Base-by-base conservation (phyloP, 352 stramenopile species). In the Aphanomyces invadans region DNA sequence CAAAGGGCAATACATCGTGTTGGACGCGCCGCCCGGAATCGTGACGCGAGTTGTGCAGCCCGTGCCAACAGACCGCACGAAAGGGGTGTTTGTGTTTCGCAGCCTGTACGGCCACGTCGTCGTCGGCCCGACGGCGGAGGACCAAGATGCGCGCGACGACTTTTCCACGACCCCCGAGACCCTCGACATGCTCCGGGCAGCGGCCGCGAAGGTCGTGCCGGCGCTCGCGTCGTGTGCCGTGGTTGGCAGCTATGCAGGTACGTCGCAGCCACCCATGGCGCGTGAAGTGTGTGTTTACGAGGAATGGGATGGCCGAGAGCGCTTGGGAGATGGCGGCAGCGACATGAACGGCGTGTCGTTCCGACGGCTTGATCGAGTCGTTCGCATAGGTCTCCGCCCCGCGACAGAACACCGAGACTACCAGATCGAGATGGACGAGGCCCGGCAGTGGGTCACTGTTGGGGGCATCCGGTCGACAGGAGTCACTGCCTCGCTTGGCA, bases 11-110 rank as follows among this genome's bases (percentile, higher is more conserved):
- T 87, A 83, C 66, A 65, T 74, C 36, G 62, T 88, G 1, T 85
- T 77, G 46, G 60, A 71, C n/a, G 45, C 74, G 21, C 48, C 17
- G 7, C 2, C 10, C 17, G 1, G 9, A 2, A 2, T 46, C 28
- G 68, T 71, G 4, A 29, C 23, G 1, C 74, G 78, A 53, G 70
- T 62, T 7, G 75, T 89, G 31, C 78, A 89, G 70, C 80, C 80
- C 28, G 67, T 87, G 12, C 76, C 79, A 53, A 80, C 76, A n/a
- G 70, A 85, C 53, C 62, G 68, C n/a, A 88, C 77, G 0, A 89
- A 88, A 56, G 80, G 80, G 2, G 78, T 89, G 23, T 87, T 87
- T 70, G 76, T 86, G 0, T 89, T 83, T 68, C 73, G 55, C 25
- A 79, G 74, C 2, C 19, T 89, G 1, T 87, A 88, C 63, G 59